Conservation (phyloP, 1,139 yeast genomes). For the Scheffersomyces insectosa region DNA sequence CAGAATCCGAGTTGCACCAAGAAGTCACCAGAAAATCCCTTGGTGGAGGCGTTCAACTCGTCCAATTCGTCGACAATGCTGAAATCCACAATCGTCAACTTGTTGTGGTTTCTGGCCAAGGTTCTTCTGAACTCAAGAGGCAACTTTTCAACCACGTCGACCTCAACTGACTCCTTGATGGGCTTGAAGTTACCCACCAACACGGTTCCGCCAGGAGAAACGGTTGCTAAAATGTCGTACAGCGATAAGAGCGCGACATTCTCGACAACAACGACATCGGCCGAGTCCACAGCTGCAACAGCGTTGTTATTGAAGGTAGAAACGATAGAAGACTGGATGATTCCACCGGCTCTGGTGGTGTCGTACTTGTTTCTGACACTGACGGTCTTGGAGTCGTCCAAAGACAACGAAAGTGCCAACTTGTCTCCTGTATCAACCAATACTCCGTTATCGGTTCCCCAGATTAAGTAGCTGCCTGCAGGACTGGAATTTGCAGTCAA, state of each 20-base stretch:
- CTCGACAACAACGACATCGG: slow-evolving; percentile 67
- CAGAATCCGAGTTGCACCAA: slow-evolving; percentile 82
- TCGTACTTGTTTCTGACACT: slow-evolving; percentile 68
- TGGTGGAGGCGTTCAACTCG: slow-evolving; percentile 55
- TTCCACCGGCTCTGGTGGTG: slow-evolving; percentile 70
- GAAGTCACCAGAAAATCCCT: slow-evolving; percentile 66
- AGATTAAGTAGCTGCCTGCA: slow-evolving; percentile 55
- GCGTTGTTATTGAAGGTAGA: slow-evolving; percentile 18
- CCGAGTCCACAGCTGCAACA: slow-evolving; percentile 50
- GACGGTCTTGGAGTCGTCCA: slow-evolving; percentile 58
- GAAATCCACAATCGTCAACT: slow-evolving; percentile 57
- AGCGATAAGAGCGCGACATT: slow-evolving; percentile 52
- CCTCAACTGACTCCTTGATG: slow-evolving; percentile 39
- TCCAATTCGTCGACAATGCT: slow-evolving; percentile 56
- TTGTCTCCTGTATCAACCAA: slow-evolving; percentile 60
- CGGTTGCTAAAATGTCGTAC: slow-evolving; percentile 63
- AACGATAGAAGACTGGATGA: slow-evolving; percentile 73
- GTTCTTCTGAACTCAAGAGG: slow-evolving; percentile 54
- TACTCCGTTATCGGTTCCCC: slow-evolving; percentile 67
- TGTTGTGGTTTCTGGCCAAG: slow-evolving; percentile 55
- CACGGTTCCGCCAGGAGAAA: slow-evolving; percentile 58
- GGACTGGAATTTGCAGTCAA: slow-evolving; percentile 47
- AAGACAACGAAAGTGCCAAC: slow-evolving; percentile 70
- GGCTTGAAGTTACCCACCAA: slow-evolving; percentile 47
- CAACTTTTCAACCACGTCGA: slow-evolving; percentile 50